Conservation (phyloP, 495 filamentous ascomycete species). For the Aspergillus indologenus region DNA sequence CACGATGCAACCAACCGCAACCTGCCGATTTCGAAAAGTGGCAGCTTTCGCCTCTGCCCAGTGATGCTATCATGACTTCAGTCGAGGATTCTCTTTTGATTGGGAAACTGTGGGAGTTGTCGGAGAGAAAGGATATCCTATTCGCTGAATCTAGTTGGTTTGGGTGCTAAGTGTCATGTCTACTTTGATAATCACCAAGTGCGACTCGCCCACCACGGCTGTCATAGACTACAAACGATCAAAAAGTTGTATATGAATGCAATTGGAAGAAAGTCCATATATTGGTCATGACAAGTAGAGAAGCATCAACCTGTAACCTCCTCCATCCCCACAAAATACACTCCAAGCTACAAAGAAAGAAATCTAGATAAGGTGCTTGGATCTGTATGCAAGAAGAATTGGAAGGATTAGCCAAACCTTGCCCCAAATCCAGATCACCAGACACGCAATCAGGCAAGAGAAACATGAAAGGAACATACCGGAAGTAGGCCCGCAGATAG, state of each 20-base stretch:
- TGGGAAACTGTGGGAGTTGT: background rate
- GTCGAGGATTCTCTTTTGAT: background rate
- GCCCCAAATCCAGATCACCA: background rate
- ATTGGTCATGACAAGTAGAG: conserved; percentile 23
- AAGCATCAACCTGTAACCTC: conserved; percentile 15
- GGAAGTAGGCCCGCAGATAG: conserved; percentile 96
- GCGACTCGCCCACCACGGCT: too few species aligned
- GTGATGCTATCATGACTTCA: conserved; percentile 7
- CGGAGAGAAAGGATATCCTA: background rate
- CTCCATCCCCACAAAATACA: conserved; percentile 13
- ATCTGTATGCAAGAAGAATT: conserved; percentile 36
- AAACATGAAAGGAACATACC: conserved; percentile 47
- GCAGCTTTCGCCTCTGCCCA: conserved; percentile 1
- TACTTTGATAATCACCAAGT: too few species aligned
- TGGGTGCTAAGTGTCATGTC: background rate
- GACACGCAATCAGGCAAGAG: background rate
- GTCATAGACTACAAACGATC: conserved; percentile 21
- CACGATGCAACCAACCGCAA: conserved; percentile 21
- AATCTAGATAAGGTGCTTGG: conserved; percentile 82
- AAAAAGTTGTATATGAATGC: conserved; percentile 29
- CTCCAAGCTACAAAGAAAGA: conserved; percentile 1
- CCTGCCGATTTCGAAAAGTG: conserved; percentile 14
- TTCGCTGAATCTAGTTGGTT: background rate
- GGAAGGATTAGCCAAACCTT: background rate
- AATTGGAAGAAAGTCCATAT: conserved; percentile 28